These are phyloP conservation scores for Colletotrichum somersetense DNA, from an alignment of 2,329 filamentous ascomycete species.

Conservation along the genomic window DNA sequence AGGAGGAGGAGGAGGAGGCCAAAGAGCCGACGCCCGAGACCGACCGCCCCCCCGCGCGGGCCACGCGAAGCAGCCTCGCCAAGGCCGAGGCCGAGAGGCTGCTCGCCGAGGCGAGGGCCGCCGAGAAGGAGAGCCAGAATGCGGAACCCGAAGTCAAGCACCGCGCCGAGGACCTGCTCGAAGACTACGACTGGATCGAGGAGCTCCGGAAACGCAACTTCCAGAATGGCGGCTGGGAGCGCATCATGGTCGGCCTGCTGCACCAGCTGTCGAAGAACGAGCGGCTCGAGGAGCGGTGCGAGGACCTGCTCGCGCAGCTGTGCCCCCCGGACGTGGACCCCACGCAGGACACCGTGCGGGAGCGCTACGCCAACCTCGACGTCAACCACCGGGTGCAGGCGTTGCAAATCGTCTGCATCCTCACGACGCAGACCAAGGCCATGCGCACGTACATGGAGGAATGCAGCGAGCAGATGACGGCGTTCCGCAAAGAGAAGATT, in stretches of 20 bases:
- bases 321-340: slow-evolving; percentile 83
- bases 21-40: slow-evolving; percentile 74
- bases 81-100: slow-evolving; percentile 82
- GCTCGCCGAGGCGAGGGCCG: slow-evolving; percentile 69
- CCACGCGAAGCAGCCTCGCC: slow-evolving; percentile 87
- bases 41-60: slow-evolving; percentile 75
- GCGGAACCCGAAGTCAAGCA: slow-evolving; percentile 67
- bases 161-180: slow-evolving; percentile 81
- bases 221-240: slow-evolving; percentile 88
- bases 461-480: slow-evolving; percentile 94
- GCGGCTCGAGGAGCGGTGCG: slow-evolving; percentile 77
- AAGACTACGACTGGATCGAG: slow-evolving; percentile 85
- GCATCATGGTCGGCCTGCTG: slow-evolving; percentile 88
- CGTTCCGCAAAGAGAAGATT: slow-evolving; percentile 94
- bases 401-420: slow-evolving; percentile 86
- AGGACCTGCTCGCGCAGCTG: slow-evolving; percentile 83
- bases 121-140: slow-evolving; percentile 57
- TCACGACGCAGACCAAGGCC: slow-evolving; percentile 87
- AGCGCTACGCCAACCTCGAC: slow-evolving; percentile 81
- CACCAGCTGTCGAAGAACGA: slow-evolving; percentile 86
- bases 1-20: slow-evolving; percentile 67
- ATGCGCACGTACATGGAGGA: slow-evolving; percentile 91
- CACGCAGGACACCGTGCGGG: slow-evolving; percentile 77
- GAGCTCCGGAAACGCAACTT: slow-evolving; percentile 87
- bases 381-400: slow-evolving; percentile 85